These are phyloP conservation scores for Boletus patriciae DNA, from an alignment of 768 basidiomycete species.

Conservation along the genomic window DNA sequence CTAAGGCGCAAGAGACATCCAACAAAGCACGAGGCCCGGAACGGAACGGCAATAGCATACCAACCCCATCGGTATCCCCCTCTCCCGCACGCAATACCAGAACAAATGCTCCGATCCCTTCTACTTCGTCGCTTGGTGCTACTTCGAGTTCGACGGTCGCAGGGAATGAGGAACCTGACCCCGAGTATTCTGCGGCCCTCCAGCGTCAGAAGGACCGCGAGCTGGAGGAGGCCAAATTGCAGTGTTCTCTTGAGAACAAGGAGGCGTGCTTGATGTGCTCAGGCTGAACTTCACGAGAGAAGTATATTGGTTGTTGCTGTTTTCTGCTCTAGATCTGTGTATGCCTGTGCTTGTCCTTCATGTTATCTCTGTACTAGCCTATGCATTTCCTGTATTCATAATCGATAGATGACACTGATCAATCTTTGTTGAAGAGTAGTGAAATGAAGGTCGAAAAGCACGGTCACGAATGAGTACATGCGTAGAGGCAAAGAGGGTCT, in stretches of 20 bases:
- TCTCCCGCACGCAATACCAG: slow-evolving; percentile 32
- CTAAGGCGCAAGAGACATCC: slow-evolving; percentile 30
- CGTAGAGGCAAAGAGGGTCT: too few relatives aligned
- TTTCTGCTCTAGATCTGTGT: slow-evolving; percentile 3
- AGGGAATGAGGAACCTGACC: slow-evolving; percentile 44
- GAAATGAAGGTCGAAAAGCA: too few relatives aligned
- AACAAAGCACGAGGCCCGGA: slow-evolving; percentile 19
- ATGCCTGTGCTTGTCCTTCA: slow-evolving; percentile 1
- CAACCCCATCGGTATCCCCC: slow-evolving; percentile 27
- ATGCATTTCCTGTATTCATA: slow-evolving; percentile 21
- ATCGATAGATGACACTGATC: slow-evolving; percentile 1
- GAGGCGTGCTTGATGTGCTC: slow-evolving; percentile 94
- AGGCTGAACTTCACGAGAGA: slow-evolving; percentile 43
- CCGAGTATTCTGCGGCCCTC: slow-evolving; percentile 80
- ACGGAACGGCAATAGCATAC: slow-evolving; percentile 16
- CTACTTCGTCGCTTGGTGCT: slow-evolving; percentile 17
- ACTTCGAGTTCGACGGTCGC: slow-evolving; percentile 25
- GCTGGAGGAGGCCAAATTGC: slow-evolving; percentile 75
- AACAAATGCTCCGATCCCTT: slow-evolving; percentile 33
- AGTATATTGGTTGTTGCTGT: not conserved
- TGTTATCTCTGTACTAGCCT: slow-evolving; percentile 11
- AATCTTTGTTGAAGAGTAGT: not conserved
- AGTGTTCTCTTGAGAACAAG: slow-evolving; percentile 90
- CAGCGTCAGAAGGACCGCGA: slow-evolving; percentile 69
- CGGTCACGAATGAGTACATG: too few relatives aligned